phyloP scores from a whole-genome alignment of 495 filamentous ascomycete species.

The Platismatia glauca region DNA sequence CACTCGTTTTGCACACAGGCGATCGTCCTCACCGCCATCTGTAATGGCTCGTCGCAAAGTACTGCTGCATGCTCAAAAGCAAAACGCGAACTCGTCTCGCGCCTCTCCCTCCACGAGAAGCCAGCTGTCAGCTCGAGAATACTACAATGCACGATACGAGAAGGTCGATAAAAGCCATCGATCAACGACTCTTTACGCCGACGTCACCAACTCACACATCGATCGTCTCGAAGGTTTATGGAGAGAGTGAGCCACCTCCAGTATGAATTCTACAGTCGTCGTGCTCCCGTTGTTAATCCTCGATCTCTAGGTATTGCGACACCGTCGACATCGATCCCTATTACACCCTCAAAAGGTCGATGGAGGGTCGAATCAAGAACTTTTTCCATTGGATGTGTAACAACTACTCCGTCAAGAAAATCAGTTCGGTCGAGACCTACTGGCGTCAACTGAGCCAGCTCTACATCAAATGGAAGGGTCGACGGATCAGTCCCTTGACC shows the following conservation, averaged over 20 bases:
- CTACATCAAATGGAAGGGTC: background rate
- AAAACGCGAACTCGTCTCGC: background rate
- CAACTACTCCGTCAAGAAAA: constrained; percentile 13
- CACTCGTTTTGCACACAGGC: background rate
- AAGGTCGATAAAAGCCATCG: constrained; percentile 8
- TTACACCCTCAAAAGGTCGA: background rate
- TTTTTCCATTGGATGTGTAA: constrained; percentile 13
- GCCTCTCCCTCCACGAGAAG: background rate
- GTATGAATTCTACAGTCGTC: background rate
- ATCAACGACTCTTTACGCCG: constrained; percentile 6
- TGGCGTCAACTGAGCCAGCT: background rate
- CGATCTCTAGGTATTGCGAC: constrained; percentile 4
- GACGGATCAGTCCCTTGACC: background rate
- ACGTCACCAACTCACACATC: constrained; percentile 5
- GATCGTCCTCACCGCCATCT: background rate
- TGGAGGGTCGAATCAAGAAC: constrained; percentile 6
- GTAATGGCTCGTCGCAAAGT: background rate
- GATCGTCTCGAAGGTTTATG: constrained; percentile 8
- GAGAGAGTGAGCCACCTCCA: constrained; percentile 4
- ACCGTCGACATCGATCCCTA: background rate
- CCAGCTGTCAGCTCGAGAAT: constrained; percentile 5
- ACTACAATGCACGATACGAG: constrained; percentile 9
- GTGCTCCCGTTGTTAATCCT: background rate
- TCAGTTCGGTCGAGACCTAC: background rate
- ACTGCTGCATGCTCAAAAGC: background rate